Percentiles rank a stretch among this genome's conserved stretches.
These are phyloP conservation scores for Prunella vulgaris DNA, from an alignment of 257 asterid species.

Conservation along the genomic window DNA sequence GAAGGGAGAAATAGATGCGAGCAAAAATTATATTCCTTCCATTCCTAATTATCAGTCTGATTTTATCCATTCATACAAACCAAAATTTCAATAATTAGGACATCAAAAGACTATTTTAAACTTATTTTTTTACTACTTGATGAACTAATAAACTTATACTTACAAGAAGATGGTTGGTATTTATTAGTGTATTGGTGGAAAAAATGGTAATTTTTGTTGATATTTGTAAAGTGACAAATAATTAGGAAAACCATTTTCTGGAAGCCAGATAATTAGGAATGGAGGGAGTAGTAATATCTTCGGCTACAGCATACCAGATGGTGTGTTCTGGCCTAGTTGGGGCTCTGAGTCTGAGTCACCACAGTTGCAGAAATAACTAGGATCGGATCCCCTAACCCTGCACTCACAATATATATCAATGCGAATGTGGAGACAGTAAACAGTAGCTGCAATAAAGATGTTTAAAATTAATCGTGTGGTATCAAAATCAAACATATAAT, in stretches of 20 bases:
- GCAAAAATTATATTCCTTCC: not conserved
- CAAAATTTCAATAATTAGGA: not conserved
- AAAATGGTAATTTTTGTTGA: not conserved
- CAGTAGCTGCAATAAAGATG: not conserved
- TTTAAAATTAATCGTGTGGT: not conserved
- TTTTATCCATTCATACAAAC: not conserved
- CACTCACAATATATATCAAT: conserved; percentile 11
- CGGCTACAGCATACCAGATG: conserved; percentile 30
- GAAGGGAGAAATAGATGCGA: not conserved
- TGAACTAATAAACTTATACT: too few species aligned
- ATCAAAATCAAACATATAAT: not conserved
- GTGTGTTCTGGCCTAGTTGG: conserved; percentile 35
- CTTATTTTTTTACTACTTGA: not conserved
- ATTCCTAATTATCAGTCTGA: not conserved
- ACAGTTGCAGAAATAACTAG: conserved; percentile 46
- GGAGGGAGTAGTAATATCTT: not conserved
- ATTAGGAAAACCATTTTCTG: not conserved
- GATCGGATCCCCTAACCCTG: conserved; percentile 55
- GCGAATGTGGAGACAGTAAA: not conserved
- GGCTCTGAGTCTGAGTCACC: conserved; percentile 47
- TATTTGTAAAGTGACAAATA: not conserved
- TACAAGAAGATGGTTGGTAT: not conserved
- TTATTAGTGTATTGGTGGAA: not conserved
- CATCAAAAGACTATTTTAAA: not conserved
- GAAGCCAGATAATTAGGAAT: not conserved